Evolutionary conservation across 768 basidiomycete species (phyloP).

Genomic region (Pleurotus giganteus): DNA sequence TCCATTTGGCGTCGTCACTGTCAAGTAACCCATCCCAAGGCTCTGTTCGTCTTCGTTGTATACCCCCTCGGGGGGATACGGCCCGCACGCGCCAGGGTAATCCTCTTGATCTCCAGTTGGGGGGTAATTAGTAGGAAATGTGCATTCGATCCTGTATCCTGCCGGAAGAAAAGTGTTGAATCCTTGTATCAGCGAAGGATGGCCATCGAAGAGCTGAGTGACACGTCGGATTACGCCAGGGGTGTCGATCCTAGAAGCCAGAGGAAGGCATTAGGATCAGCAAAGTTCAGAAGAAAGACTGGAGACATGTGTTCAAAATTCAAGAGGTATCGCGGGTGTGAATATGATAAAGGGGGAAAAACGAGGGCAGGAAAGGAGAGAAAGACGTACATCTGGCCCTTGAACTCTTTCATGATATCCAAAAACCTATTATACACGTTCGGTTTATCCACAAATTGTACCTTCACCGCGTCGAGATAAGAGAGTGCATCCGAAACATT

Average conservation of each 20-base stretch:
- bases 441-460: slow-evolving; percentile 88
- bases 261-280: too few relatives aligned
- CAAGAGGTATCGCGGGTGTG: too few relatives aligned
- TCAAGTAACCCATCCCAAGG: background rate
- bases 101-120: background rate
- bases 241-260: slow-evolving; percentile 78
- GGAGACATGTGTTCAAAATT: too few relatives aligned
- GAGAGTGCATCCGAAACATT: slow-evolving; percentile 93
- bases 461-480: slow-evolving; percentile 92
- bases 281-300: too few relatives aligned
- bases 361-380: background rate
- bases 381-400: slow-evolving; percentile 78
- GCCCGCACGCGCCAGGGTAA: background rate
- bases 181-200: slow-evolving; percentile 89
- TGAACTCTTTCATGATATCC: slow-evolving; percentile 99
- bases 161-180: slow-evolving; percentile 97
- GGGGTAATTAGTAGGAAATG: slow-evolving; percentile 46
- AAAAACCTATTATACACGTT: slow-evolving; percentile 93
- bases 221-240: slow-evolving; percentile 97
- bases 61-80: background rate
- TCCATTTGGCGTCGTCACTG: background rate
- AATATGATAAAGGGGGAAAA: slow-evolving; percentile 2
- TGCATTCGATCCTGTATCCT: slow-evolving; percentile 91
- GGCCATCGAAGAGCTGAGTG: slow-evolving; percentile 87
- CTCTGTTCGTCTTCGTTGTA: background rate